These are phyloP conservation scores for Rhizopus arrhizus DNA, from an alignment of 371 early-diverging fungal species.

Conservation along the genomic window DNA sequence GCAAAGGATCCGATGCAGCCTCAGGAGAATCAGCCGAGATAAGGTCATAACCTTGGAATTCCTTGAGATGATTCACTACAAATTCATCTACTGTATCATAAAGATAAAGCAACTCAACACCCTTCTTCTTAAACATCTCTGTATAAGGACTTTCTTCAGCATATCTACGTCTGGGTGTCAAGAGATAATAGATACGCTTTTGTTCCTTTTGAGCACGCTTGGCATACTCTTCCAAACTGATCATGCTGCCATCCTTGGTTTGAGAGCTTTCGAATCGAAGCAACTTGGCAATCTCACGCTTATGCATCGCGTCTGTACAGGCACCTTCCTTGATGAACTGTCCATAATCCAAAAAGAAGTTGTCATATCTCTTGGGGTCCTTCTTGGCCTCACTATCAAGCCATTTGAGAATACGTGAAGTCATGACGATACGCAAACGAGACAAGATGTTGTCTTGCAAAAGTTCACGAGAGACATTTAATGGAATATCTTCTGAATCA, in stretches of 20 bases:
- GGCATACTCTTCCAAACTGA: conserved; percentile 87
- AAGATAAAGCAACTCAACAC: conserved; percentile 76
- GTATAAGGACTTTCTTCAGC: conserved; percentile 87
- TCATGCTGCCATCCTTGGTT: conserved; percentile 56
- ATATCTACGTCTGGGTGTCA: conserved; percentile 79
- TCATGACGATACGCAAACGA: conserved; percentile 69
- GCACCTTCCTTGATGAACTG: conserved; percentile 90
- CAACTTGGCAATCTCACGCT: conserved; percentile 78
- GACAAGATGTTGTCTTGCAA: conserved; percentile 88
- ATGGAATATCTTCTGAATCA: conserved; percentile 95
- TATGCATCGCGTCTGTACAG: conserved; percentile 74
- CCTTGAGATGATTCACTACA: conserved; percentile 73
- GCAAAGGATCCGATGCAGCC: conserved; percentile 51
- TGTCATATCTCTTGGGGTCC: conserved; percentile 72
- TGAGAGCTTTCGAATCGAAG: conserved; percentile 85
- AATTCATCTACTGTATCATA: conserved; percentile 92
- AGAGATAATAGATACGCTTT: conserved; percentile 90
- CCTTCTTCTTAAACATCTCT: conserved; percentile 80
- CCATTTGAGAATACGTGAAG: conserved; percentile 75
- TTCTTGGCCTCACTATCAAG: conserved; percentile 73
- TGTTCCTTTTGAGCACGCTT: conserved; percentile 86
- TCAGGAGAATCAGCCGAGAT: conserved; percentile 82
- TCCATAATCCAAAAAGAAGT: conserved; percentile 86
- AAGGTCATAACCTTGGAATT: conserved; percentile 78
- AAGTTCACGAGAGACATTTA: conserved; percentile 97